phyloP scores from a whole-genome alignment of 139 green algal species.

The Closterium sp. region DNA sequence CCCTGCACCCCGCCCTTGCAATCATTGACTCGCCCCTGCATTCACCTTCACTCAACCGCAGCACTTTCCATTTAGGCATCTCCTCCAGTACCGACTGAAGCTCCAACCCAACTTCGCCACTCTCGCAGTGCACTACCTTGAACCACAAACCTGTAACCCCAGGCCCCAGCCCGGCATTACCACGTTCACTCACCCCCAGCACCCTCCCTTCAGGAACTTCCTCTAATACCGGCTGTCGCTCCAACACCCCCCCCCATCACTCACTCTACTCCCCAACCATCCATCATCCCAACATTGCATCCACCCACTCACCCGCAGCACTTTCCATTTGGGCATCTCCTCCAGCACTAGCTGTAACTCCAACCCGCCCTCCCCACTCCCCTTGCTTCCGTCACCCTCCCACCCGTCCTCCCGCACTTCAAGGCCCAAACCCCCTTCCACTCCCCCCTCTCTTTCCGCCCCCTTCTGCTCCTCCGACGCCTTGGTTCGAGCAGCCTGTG shows the following conservation, averaged over 20 bases:
- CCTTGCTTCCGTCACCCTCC: background rate
- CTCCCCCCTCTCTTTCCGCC: background rate
- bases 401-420: background rate
- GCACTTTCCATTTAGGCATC: slow-evolving; percentile 33
- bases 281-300: too few species aligned
- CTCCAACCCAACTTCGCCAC: slow-evolving; percentile 3
- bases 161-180: too few species aligned
- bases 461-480: background rate
- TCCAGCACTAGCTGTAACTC: slow-evolving; percentile 34
- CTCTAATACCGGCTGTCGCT: slow-evolving; percentile 23
- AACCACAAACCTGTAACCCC: too few species aligned
- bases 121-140: too few species aligned
- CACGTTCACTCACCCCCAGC: slow-evolving; percentile 15
- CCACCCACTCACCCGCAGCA: slow-evolving; percentile 20
- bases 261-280: too few species aligned
- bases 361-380: background rate
- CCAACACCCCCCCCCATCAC: background rate
- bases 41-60: slow-evolving; percentile 7
- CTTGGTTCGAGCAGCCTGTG: background rate
- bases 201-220: slow-evolving; percentile 25
- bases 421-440: background rate
- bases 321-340: slow-evolving; percentile 35
- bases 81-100: slow-evolving; percentile 37
- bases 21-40: too few species aligned
- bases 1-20: too few species aligned